phyloP scores from a whole-genome alignment of 192 early-diverging fungal genomes.

The Coemansia sp. region DNA sequence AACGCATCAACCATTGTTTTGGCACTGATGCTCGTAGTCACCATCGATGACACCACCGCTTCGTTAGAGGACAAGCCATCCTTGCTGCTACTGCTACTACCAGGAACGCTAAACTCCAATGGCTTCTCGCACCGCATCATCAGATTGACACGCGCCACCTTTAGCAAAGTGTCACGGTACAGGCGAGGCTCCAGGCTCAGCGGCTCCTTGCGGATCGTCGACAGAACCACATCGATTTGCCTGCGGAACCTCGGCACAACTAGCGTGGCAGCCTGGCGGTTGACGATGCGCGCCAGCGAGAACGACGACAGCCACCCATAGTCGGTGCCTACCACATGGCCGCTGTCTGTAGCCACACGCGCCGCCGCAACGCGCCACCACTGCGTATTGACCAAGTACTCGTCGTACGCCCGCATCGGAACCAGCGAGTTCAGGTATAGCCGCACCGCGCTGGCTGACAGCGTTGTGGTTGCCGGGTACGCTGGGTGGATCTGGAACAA shows the following conservation, averaged over 20 bases:
- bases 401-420: slow-evolving; percentile 53
- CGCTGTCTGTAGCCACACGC: neutral
- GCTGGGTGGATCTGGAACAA: slow-evolving; percentile 39
- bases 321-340: slow-evolving; percentile 30
- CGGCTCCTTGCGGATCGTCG: slow-evolving; percentile 49
- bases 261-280: slow-evolving; percentile 37
- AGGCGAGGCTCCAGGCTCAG: slow-evolving; percentile 53
- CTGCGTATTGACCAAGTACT: slow-evolving; percentile 55
- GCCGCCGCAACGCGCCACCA: slow-evolving; percentile 41
- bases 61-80: neutral
- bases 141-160: slow-evolving; percentile 37
- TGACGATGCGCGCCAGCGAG: slow-evolving; percentile 45
- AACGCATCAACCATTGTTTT: slow-evolving; percentile 20
- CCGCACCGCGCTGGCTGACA: slow-evolving; percentile 57
- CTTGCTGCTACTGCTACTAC: slow-evolving; percentile 1
- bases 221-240: slow-evolving; percentile 47
- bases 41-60: neutral
- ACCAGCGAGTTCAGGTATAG: slow-evolving; percentile 57
- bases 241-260: slow-evolving; percentile 48
- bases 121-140: slow-evolving; percentile 25
- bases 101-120: slow-evolving; percentile 13
- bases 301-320: slow-evolving; percentile 45
- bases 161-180: slow-evolving; percentile 54
- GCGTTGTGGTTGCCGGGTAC: slow-evolving; percentile 47
- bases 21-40: slow-evolving; percentile 6